Evolutionary conservation across 352 stramenopile species (phyloP).

Genomic region (Globisporangium solare): DNA sequence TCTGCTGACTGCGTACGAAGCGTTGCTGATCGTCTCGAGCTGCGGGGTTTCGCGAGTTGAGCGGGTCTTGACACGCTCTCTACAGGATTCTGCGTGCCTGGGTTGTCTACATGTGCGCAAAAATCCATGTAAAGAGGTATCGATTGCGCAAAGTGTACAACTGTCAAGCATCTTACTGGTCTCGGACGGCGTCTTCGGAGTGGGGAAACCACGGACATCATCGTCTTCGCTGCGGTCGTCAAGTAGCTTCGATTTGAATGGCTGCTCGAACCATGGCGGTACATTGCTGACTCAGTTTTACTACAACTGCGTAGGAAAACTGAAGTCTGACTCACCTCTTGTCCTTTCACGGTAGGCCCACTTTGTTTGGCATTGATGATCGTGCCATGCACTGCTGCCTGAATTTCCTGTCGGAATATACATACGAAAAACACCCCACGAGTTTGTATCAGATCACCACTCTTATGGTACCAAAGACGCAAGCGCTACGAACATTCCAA

Average conservation of each 20-base stretch:
- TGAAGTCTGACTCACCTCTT: neutral
- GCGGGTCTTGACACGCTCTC: neutral
- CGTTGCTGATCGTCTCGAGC: neutral
- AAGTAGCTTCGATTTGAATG: slow-evolving; percentile 5
- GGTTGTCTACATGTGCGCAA: too few relatives aligned
- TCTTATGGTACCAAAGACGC: neutral
- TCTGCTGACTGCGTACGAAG: slow-evolving; percentile 7
- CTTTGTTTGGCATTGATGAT: slow-evolving; percentile 1
- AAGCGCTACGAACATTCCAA: slow-evolving; percentile 22
- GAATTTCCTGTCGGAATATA: slow-evolving; percentile 10
- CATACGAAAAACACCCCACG: neutral
- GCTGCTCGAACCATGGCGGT: neutral
- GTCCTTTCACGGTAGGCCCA: neutral
- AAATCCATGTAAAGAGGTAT: too few relatives aligned
- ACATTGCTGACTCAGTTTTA: too few relatives aligned
- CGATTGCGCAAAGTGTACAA: too few relatives aligned
- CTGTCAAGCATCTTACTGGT: neutral
- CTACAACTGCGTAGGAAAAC: neutral
- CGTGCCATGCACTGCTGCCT: slow-evolving; percentile 1
- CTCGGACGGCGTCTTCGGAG: too few relatives aligned
- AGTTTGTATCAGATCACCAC: neutral
- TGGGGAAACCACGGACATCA: neutral
- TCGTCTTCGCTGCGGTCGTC: slow-evolving; percentile 1
- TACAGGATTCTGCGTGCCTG: neutral
- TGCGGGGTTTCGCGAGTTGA: neutral